Evolutionary conservation across 345 rosid species (phyloP), one percentile per base, ranked within the genome.

Genomic region (Moricandia moricandioides): DNA sequence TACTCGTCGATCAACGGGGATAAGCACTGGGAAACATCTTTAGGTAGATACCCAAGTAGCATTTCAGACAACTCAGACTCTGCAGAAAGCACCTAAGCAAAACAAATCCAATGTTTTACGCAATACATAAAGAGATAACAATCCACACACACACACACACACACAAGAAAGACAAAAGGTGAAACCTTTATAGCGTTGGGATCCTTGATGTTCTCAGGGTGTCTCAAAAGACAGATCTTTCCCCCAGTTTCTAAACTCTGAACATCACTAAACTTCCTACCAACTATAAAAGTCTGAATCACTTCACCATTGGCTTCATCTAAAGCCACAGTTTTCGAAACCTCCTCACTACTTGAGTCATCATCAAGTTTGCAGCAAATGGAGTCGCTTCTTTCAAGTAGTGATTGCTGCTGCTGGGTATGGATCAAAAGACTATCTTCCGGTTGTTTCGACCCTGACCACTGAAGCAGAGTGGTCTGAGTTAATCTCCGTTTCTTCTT

Each of bases 41-140:
- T 86, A 34, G 98, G 93, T 43, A 94, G 79, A 85, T 86, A 91
- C 68, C 98, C 98, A 67, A 91, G 91, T 79, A 80, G 91, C 80
- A 80, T 85, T 69, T 77, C 80, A 76, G 64, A 74, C 62, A 78
- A 27, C 12, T 64, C 81, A 35, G 86, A 76, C 71, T 89, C 86
- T 55, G 81, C 78, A 65, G 74, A 86, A 55, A 89, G 40, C 83
- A 91, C 97, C 98, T 94, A 83, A 51, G 58, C 17, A 51, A 0
- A 62, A 61, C n/a, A 14, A 2, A 45, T 13, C 7, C 0, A n/a
- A 39, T 45, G 14, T 47, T 47, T 16, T 43, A 69, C 43, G 52
- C 66, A 43, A 24, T 51, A 68, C 16, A 68, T 21, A 60, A 47
- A 43, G 55, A 63, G 27, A 18, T 8, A 12, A 79, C 7, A 54